phyloP scores from a whole-genome alignment of 148 eudicot genomes.

The Beta vulgaris region DNA sequence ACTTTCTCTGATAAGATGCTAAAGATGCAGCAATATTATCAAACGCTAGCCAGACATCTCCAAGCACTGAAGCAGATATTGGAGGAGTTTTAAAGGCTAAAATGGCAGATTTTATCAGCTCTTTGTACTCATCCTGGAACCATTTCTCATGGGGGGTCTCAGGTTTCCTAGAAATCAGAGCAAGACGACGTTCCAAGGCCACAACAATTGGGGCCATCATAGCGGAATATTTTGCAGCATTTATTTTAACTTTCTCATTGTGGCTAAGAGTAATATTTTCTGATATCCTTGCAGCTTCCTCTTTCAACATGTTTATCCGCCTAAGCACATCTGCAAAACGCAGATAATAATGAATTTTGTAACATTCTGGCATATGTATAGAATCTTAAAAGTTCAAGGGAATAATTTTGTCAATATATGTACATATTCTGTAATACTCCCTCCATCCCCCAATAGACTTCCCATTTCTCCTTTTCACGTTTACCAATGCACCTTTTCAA shows the following conservation, averaged over 20 bases:
- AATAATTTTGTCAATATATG: too few relatives aligned
- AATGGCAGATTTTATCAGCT: conserved; percentile 65
- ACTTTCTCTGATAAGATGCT: conserved; percentile 88
- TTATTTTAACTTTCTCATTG: conserved; percentile 81
- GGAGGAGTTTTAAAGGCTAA: conserved; percentile 73
- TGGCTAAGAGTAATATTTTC: conserved; percentile 78
- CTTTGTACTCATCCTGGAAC: conserved; percentile 84
- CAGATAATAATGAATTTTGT: too few relatives aligned
- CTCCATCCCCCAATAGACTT: too few relatives aligned
- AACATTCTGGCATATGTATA: background rate
- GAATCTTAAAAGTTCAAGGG: too few relatives aligned
- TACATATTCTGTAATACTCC: too few relatives aligned
- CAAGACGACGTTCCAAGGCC: conserved; percentile 90
- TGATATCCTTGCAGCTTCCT: conserved; percentile 87
- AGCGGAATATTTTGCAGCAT: conserved; percentile 92
- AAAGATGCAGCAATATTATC: conserved; percentile 81
- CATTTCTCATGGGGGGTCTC: conserved; percentile 96
- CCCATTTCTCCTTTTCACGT: too few relatives aligned
- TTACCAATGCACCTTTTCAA: too few relatives aligned
- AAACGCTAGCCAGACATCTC: conserved; percentile 94
- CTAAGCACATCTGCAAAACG: conserved; percentile 72
- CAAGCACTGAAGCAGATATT: conserved; percentile 65
- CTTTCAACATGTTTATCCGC: conserved; percentile 89
- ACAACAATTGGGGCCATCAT: conserved; percentile 99
- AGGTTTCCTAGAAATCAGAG: conserved; percentile 73